Base-by-base conservation (phyloP, 345 rosid species). In the Populus alba region DNA sequence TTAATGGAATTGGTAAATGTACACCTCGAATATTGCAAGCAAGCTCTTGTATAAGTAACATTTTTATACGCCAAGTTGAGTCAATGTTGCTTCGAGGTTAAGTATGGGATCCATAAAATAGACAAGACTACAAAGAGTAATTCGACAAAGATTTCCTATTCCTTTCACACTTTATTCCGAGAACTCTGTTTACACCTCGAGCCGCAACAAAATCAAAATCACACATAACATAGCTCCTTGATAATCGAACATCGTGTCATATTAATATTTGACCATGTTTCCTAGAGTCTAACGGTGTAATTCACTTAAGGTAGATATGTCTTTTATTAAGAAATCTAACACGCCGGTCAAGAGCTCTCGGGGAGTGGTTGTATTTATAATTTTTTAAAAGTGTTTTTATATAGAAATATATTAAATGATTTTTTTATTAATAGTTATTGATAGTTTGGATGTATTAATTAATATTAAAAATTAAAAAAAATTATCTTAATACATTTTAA, bases 261-360 rank as follows among this genome's bases (percentile, higher is more conserved):
- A 3, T 9, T 59, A n/a, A 57, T 57, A 9, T 57, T 57, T 57
- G 63, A 57, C 63, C 15, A 9, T n/a, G 29, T 41, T n/a, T 57
- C 15, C 12, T 57, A n/a, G n/a, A 57, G 63, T n/a, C 29, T n/a
- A n/a, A 9, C 63, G 63, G 13, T n/a, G 63, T 0, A 10, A 3
- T 57, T n/a, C 27, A 57, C 23, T 27, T 3, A n/a, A 0, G 62
- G 37, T 13, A 22, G 23, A 38, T 68, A 76, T 68, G 79, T 68
- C 69, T 55, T 27, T 33, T 55, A 55, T 68, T 68, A 53, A 71
- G 39, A 67, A 68, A 53, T 76, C 79, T 23, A 37, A n/a, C 16
- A 37, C 39, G 7, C 8, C 18, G 66, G 79, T 76, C 79, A 68
- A 68, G 53, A 35, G 7, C 17, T 15, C 45, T 33, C 15, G 47